These are phyloP conservation scores for Climacium dendroides DNA, from an alignment of 225 moss, liverwort and hornwort species.

Conservation along the genomic window DNA sequence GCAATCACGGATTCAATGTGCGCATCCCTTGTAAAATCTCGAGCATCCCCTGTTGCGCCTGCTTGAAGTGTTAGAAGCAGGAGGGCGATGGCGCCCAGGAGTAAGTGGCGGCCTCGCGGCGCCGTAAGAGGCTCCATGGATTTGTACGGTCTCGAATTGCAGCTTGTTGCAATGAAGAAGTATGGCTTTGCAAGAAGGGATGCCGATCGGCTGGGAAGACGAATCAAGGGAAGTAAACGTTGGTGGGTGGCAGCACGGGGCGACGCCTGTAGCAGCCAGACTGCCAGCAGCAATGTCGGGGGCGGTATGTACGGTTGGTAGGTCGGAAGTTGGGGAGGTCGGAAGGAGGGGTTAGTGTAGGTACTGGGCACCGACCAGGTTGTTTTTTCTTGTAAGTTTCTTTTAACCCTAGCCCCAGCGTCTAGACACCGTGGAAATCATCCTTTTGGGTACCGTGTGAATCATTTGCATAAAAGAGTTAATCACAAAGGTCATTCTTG, in stretches of 20 bases:
- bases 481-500: accelerated
- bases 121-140: background rate
- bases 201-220: background rate
- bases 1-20: slow-evolving; percentile 3
- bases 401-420: accelerated
- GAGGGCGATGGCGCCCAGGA: background rate
- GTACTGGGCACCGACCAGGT: background rate
- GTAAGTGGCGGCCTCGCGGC: background rate
- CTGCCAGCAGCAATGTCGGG: too few species aligned
- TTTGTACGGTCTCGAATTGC: background rate
- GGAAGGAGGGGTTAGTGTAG: background rate
- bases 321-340: background rate
- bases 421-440: accelerated
- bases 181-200: too few species aligned
- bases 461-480: background rate
- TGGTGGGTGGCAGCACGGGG: too few species aligned
- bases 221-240: background rate
- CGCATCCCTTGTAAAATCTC: background rate
- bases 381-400: too few species aligned
- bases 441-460: background rate
- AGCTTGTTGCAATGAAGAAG: background rate
- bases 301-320: background rate
- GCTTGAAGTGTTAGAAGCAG: background rate
- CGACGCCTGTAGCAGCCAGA: too few species aligned
- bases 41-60: background rate